A percentile compares a stretch with the other conserved stretches of the same genome.
These are phyloP conservation scores for Penicillium psychrofluorescens DNA, from an alignment of 495 filamentous ascomycete genomes.

Conservation along the genomic window DNA sequence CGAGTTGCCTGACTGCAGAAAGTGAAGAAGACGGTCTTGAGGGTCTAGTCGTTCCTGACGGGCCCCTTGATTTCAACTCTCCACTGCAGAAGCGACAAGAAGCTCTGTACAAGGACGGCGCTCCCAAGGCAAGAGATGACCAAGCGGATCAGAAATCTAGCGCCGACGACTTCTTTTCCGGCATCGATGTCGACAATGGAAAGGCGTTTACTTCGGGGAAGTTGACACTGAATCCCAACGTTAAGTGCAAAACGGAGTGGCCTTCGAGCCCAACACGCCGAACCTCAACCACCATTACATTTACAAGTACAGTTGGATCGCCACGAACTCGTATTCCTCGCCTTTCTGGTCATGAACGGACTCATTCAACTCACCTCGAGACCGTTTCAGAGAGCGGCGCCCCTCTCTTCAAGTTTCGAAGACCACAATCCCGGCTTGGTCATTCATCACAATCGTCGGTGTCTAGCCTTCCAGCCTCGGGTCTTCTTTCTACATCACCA, in stretches of 20 bases:
- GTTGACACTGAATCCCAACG: constrained; percentile 82
- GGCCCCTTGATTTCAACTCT: constrained; percentile 72
- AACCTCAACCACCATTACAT: constrained; percentile 78
- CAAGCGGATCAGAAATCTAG: constrained; percentile 16
- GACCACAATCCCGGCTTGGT: constrained; percentile 59
- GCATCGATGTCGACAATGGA: constrained; percentile 78
- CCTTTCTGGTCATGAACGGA: constrained; percentile 55
- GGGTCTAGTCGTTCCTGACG: constrained; percentile 75
- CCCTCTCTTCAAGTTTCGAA: constrained; percentile 50
- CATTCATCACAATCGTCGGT: constrained; percentile 61
- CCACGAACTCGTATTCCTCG: constrained; percentile 53
- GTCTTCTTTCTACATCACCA: constrained; percentile 43
- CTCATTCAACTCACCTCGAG: constrained; percentile 67
- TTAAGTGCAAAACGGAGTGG: constrained; percentile 70
- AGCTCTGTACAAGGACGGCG: constrained; percentile 25
- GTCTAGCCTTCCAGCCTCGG: constrained; percentile 53
- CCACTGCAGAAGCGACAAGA: constrained; percentile 64
- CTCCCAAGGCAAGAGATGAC: constrained; percentile 21
- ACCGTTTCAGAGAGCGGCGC: constrained; percentile 89
- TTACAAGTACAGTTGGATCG: constrained; percentile 60
- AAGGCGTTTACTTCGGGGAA: constrained; percentile 75
- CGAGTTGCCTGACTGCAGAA: constrained; percentile 84
- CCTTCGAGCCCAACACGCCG: constrained; percentile 63
- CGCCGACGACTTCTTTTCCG: constrained; percentile 79
- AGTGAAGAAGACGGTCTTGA: constrained; percentile 88